phyloP scores from a whole-genome alignment of 2,329 filamentous ascomycete species.

The Nemania sp. region DNA sequence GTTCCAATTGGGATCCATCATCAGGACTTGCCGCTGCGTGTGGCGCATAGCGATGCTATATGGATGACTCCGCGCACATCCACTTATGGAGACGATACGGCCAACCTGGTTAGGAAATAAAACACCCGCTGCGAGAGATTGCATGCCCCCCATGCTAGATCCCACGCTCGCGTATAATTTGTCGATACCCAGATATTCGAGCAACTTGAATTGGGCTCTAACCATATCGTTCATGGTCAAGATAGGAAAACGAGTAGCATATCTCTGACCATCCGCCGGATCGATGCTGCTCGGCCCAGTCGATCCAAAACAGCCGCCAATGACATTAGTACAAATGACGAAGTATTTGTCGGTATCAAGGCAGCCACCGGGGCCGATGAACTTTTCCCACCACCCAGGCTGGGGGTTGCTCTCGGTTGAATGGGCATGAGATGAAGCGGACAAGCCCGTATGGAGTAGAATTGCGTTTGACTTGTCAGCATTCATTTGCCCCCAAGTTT shows the following conservation, averaged over 20 bases:
- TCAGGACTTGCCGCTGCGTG: constrained; percentile 93
- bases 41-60: constrained; percentile 99
- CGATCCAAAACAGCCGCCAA: constrained; percentile 94
- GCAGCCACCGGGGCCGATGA: constrained; percentile 84
- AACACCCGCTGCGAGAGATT: constrained; percentile 83
- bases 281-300: constrained; percentile 89
- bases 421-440: constrained; percentile 95
- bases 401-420: constrained; percentile 85
- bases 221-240: constrained; percentile 98
- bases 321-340: constrained; percentile 93
- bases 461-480: constrained; percentile 83
- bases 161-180: constrained; percentile 91
- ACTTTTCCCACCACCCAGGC: constrained; percentile 98
- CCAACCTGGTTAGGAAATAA: constrained; percentile 81
- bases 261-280: constrained; percentile 82
- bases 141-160: constrained; percentile 98
- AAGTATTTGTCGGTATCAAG: constrained; percentile 92
- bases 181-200: constrained; percentile 76
- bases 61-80: constrained; percentile 90
- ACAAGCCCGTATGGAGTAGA: constrained; percentile 88
- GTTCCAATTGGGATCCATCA: constrained; percentile 99
- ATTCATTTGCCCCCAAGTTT: constrained; percentile 87
- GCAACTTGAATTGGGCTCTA: constrained; percentile 85
- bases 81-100: constrained; percentile 85
- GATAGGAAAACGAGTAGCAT: constrained; percentile 94